Evolutionary conservation across 2,329 filamentous ascomycete genomes (phyloP).

Genomic region (Metarhizium brunneum): DNA sequence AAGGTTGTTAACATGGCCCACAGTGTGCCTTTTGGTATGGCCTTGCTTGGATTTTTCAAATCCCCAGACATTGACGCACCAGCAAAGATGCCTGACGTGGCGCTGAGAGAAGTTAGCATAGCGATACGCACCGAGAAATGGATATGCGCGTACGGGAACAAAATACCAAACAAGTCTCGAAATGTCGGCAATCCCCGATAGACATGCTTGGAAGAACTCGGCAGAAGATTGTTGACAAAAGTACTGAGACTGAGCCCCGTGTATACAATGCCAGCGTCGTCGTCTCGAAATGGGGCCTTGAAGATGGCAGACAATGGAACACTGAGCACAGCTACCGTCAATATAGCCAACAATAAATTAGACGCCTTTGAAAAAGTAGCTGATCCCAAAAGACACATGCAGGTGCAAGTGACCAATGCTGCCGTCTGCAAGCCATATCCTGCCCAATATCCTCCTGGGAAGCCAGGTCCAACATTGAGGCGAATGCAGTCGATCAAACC

Average conservation of each 20-base stretch:
- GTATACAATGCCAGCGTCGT: conserved; percentile 57
- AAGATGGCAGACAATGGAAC: conserved; percentile 72
- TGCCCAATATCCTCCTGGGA: conserved; percentile 68
- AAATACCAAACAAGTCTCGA: conserved; percentile 74
- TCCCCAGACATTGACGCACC: conserved; percentile 90
- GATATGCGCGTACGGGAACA: conserved; percentile 51
- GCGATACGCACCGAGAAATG: conserved; percentile 12
- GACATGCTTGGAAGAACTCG: conserved; percentile 54
- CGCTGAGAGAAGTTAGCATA: conserved; percentile 17
- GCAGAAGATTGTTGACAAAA: conserved; percentile 64
- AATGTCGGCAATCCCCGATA: conserved; percentile 60
- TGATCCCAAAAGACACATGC: conserved; percentile 70
- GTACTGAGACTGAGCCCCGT: conserved; percentile 68
- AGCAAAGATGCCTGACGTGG: conserved; percentile 49
- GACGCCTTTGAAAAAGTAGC: conserved; percentile 73
- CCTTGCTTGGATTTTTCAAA: conserved; percentile 69
- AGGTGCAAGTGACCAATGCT: conserved; percentile 62
- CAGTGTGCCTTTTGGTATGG: conserved; percentile 77
- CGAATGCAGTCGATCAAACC: conserved; percentile 76
- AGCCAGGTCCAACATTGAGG: conserved; percentile 59
- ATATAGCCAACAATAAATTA: conserved; percentile 62
- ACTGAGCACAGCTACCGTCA: conserved; percentile 66
- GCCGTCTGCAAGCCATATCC: conserved; percentile 66
- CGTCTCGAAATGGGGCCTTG: conserved; percentile 56
- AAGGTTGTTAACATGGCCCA: conserved; percentile 71